Base-by-base conservation (phyloP, 2,329 filamentous ascomycete genomes). In the Chrysoporthe deuterocubensis region DNA sequence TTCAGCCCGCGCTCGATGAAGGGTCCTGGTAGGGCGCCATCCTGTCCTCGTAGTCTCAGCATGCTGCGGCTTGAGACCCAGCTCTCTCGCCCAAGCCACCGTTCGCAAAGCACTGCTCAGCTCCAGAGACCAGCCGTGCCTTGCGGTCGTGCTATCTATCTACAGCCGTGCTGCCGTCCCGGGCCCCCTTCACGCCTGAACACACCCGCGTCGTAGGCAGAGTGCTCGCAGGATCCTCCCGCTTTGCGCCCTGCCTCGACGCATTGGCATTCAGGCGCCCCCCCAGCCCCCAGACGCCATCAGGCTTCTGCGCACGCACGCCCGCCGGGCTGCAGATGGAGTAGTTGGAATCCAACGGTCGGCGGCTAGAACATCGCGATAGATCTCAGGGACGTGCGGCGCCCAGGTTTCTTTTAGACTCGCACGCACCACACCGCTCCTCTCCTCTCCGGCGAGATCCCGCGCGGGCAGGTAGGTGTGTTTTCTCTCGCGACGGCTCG, bases 221-320 rank as follows among this genome's bases (percentile, higher is more conserved):
- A 57, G 18, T 34, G 18, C 32, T 40, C 16, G 32, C 21, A n/a
- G 9, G 26, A 26, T 26, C 26, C 26, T 21, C 43, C 64, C 56
- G 57, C 26, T 57, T 21, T 62, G 57, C 65, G 67, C 67, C 65
- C 67, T 69, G 63, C n/a, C 40, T 26, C 44, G 43, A n/a, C 56
- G 67, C 58, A 67, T 50, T 44, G 60, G 57, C 43, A 69, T 64
- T 54, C 62, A 54, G 63, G 67, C 67, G 60, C 40, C 60, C 52
- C 46, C 40, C 61, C 65, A 67, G 67, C 67, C 50, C 67, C 64
- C 67, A 67, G 60, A 67, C 48, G 56, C 54, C 65, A 57, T 48
- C 65, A 56, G 54, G 63, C 54, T 46, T 66, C 34, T 9, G 26
- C 48, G 42, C 42, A 48, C 46, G 58, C 56, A 48, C 56, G 42